Evolutionary conservation across 495 filamentous ascomycete genomes (phyloP).

Genomic region (Neurospora tetrasperma): DNA sequence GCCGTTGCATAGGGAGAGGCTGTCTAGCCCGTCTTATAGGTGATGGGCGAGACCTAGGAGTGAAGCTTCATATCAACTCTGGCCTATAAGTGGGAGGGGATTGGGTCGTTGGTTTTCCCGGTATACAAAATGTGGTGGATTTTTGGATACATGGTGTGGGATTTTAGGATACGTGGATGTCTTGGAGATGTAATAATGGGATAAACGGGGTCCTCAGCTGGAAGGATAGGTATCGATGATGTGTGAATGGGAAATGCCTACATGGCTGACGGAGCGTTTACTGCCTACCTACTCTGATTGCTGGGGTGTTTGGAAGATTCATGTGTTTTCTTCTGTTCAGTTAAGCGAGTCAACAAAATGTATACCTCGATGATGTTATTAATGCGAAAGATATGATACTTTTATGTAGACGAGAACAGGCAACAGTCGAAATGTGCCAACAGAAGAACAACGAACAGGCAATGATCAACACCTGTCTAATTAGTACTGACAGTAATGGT

Average conservation of each 20-base stretch:
- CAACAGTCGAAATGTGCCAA: too few relatives aligned
- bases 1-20: not conserved
- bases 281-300: not conserved
- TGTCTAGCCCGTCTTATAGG: not conserved
- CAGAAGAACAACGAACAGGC: not conserved
- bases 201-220: not conserved
- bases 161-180: not conserved
- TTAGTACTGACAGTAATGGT: not conserved
- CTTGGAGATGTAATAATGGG: not conserved
- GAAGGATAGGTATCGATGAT: not conserved
- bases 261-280: not conserved
- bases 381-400: too few relatives aligned
- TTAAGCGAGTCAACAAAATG: not conserved
- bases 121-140: not conserved
- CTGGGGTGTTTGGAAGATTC: not conserved
- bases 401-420: too few relatives aligned
- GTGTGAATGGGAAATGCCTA: not conserved
- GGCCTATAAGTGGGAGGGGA: not conserved
- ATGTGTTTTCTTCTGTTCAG: not conserved
- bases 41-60: not conserved
- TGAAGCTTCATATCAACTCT: not conserved
- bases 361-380: too few relatives aligned
- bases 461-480: not conserved
- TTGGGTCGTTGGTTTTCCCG: not conserved
- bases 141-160: not conserved